These are phyloP conservation scores for Magnusiomyces paraingens DNA, from an alignment of 1,139 yeast genomes.

Conservation along the genomic window DNA sequence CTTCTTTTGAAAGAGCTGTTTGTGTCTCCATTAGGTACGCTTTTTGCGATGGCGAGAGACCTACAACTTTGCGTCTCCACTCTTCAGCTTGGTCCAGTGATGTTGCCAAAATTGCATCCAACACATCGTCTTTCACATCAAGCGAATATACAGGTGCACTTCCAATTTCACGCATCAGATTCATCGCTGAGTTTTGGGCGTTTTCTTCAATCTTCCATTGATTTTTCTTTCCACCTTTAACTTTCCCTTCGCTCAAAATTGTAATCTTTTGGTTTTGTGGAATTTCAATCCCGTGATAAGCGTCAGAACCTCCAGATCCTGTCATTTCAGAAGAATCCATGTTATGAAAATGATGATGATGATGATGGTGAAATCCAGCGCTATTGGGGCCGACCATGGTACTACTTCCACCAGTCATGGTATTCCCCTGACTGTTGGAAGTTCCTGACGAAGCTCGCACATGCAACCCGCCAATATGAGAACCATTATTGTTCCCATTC, in stretches of 20 bases:
- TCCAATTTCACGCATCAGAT: conserved; percentile 44
- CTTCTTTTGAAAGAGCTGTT: conserved; percentile 64
- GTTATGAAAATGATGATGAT: no score
- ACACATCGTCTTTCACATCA: conserved; percentile 73
- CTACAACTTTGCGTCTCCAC: conserved; percentile 78
- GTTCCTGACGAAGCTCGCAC: neutral
- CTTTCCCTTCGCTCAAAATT: conserved; percentile 43
- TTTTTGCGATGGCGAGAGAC: conserved; percentile 63
- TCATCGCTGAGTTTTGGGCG: conserved; percentile 54
- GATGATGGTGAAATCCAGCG: neutral
- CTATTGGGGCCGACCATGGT: neutral
- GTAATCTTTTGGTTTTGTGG: conserved; percentile 20
- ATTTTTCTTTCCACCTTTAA: conserved; percentile 67
- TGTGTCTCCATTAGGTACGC: conserved; percentile 72
- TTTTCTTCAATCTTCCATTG: conserved; percentile 76
- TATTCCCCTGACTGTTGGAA: neutral
- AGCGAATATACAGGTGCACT: conserved; percentile 66
- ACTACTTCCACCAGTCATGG: neutral
- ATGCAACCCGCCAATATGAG: neutral
- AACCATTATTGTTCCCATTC: neutral
- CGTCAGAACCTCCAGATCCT: conserved; percentile 5
- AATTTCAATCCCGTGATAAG: neutral
- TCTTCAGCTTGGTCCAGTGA: conserved; percentile 76
- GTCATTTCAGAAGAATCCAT: conserved; percentile 1
- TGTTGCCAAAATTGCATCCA: conserved; percentile 73